Percentiles rank a stretch among this genome's conserved stretches.
Evolutionary conservation across 805 yeast species (phyloP).

Genomic region (Clavispora phyllophila): DNA sequence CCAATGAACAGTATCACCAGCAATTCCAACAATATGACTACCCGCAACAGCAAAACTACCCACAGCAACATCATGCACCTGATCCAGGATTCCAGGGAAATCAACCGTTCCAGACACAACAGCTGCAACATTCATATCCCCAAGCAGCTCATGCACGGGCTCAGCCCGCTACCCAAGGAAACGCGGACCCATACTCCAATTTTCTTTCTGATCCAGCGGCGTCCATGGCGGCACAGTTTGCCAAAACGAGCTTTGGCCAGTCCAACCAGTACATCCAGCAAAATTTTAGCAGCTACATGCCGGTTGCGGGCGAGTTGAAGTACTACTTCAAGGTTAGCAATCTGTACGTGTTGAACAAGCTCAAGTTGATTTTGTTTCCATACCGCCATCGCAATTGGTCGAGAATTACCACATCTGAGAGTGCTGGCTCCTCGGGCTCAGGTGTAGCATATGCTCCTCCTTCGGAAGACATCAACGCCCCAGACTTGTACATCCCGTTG

Average conservation of each 20-base stretch:
- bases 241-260: slow-evolving; percentile 76
- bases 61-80: slow-evolving; percentile 25
- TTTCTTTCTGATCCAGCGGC: slow-evolving; percentile 76
- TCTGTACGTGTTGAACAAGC: slow-evolving; percentile 71
- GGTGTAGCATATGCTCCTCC: slow-evolving; percentile 63
- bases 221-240: slow-evolving; percentile 81
- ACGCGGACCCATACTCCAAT: slow-evolving; percentile 20
- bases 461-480: slow-evolving; percentile 83
- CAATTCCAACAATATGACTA: slow-evolving; percentile 10
- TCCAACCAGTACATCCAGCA: slow-evolving; percentile 77
- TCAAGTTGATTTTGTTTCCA: slow-evolving; percentile 75
- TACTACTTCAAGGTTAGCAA: slow-evolving; percentile 92
- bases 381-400: slow-evolving; percentile 83
- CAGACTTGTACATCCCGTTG: slow-evolving; percentile 91
- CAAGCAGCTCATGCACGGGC: slow-evolving; percentile 7
- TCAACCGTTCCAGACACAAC: slow-evolving; percentile 42
- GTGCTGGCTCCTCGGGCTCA: slow-evolving; percentile 12
- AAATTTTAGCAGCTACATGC: slow-evolving; percentile 52
- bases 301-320: slow-evolving; percentile 54
- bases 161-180: slow-evolving; percentile 14
- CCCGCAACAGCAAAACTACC: slow-evolving; percentile 19
- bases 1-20: slow-evolving; percentile 17
- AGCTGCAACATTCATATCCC: slow-evolving; percentile 20
- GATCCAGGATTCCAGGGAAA: slow-evolving; percentile 16
- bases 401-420: slow-evolving; percentile 36